phyloP scores from a whole-genome alignment of 148 eudicot genomes.

The Vaccinium vitisidaea region DNA sequence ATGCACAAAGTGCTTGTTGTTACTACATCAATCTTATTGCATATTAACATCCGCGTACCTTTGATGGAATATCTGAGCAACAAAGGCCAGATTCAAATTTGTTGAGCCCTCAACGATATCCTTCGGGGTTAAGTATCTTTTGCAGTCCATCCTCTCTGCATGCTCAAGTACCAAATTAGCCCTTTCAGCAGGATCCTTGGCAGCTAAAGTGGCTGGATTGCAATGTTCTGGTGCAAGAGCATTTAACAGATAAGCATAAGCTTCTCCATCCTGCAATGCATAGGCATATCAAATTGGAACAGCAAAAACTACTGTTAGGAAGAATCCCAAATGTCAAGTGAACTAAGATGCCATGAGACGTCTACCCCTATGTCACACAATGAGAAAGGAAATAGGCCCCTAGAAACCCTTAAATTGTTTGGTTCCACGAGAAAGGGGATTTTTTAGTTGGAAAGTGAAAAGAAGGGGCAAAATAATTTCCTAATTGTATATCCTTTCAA shows the following conservation, averaged over 20 bases:
- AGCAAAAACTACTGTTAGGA: not conserved
- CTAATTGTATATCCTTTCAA: not conserved
- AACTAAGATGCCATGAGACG: not conserved
- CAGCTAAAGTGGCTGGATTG: constrained; percentile 45
- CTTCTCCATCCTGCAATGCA: constrained; percentile 69
- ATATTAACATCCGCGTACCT: constrained; percentile 29
- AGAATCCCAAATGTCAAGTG: not conserved
- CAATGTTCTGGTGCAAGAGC: constrained; percentile 84
- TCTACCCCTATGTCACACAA: not conserved
- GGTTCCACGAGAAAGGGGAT: not conserved
- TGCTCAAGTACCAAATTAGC: constrained; percentile 75
- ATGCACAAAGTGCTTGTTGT: not conserved
- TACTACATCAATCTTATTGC: not conserved
- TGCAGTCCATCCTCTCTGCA: constrained; percentile 78
- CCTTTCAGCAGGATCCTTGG: constrained; percentile 70
- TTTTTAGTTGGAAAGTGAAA: not conserved
- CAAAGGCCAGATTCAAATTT: constrained; percentile 79
- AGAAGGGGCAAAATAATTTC: not conserved
- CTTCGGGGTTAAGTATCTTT: constrained; percentile 65
- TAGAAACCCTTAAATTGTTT: not conserved
- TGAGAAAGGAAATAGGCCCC: not conserved
- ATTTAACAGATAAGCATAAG: constrained; percentile 85
- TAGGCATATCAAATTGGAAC: not conserved
- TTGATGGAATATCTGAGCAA: constrained; percentile 85
- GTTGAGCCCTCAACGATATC: constrained; percentile 83